Conservation (phyloP, 257 asterid genomes). For the Haberlea rhodopensis region DNA sequence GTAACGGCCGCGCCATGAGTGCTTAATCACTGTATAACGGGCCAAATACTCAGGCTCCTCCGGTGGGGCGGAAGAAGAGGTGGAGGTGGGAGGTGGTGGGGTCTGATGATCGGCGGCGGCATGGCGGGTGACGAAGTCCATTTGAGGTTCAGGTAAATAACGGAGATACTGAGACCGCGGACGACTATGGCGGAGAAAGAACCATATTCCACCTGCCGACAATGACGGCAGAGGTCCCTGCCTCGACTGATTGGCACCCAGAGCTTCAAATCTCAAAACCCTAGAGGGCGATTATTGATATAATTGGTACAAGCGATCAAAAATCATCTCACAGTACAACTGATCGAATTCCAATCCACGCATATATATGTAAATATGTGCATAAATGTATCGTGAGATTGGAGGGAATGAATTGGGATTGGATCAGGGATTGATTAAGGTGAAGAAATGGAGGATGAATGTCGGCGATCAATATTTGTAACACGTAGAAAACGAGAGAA, state of each 20-base stretch:
- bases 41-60: slow-evolving; percentile 94
- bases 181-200: slow-evolving; percentile 62
- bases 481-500: neutral
- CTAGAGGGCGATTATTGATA: slow-evolving; percentile 26
- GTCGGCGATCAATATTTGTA: neutral
- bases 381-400: no score
- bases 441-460: neutral
- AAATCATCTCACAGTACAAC: slow-evolving; percentile 28
- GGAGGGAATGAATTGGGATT: no score
- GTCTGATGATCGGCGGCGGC: slow-evolving; percentile 39
- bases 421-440: no score
- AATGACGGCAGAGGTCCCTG: slow-evolving; percentile 78
- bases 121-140: slow-evolving; percentile 83
- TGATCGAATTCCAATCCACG: slow-evolving; percentile 31
- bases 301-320: slow-evolving; percentile 14
- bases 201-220: slow-evolving; percentile 94
- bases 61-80: slow-evolving; percentile 42
- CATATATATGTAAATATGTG: slow-evolving; percentile 27
- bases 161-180: slow-evolving; percentile 76
- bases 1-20: slow-evolving; percentile 98
- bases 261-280: slow-evolving; percentile 68
- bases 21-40: slow-evolving; percentile 79
- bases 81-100: slow-evolving; percentile 29
- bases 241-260: slow-evolving; percentile 99
- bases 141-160: slow-evolving; percentile 66